Evolutionary conservation across 2,329 filamentous ascomycete genomes (phyloP).

Genomic region (Clonostachys rhizophaga): DNA sequence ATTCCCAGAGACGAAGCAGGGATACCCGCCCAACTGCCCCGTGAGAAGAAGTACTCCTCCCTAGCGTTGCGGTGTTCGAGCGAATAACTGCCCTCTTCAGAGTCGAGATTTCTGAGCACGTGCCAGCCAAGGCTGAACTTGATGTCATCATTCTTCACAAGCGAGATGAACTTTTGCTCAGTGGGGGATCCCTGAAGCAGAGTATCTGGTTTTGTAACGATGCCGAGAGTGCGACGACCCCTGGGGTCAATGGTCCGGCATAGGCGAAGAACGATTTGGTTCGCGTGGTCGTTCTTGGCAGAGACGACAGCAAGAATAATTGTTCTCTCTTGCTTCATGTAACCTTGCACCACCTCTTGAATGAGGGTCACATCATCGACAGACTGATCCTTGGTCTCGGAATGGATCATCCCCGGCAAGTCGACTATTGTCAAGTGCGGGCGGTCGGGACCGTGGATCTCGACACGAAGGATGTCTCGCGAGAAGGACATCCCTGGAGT

Average conservation of each 20-base stretch:
- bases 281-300: constrained; percentile 50
- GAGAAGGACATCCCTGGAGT: constrained; percentile 27
- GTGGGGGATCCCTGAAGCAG: constrained; percentile 22
- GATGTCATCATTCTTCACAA: constrained; percentile 40
- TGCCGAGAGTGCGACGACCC: constrained; percentile 41
- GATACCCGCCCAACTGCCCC: constrained; percentile 29
- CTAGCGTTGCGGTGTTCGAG: constrained; percentile 25
- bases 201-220: constrained; percentile 54
- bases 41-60: constrained; percentile 38
- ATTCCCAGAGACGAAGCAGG: constrained; percentile 37
- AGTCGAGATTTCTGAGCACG: constrained; percentile 40
- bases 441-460: constrained; percentile 39
- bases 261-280: constrained; percentile 50
- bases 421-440: constrained; percentile 55
- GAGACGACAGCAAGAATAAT: constrained; percentile 58
- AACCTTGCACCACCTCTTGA: constrained; percentile 38
- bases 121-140: constrained; percentile 48
- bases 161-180: constrained; percentile 29
- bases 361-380: constrained; percentile 19
- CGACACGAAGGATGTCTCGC: constrained; percentile 41
- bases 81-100: constrained; percentile 20
- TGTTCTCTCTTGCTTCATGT: constrained; percentile 50
- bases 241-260: constrained; percentile 18
- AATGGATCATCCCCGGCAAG: constrained; percentile 50
- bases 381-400: constrained; percentile 38